Evolutionary conservation across 148 eudicot genomes (phyloP).

Genomic region (Amaranthus cruentus): DNA sequence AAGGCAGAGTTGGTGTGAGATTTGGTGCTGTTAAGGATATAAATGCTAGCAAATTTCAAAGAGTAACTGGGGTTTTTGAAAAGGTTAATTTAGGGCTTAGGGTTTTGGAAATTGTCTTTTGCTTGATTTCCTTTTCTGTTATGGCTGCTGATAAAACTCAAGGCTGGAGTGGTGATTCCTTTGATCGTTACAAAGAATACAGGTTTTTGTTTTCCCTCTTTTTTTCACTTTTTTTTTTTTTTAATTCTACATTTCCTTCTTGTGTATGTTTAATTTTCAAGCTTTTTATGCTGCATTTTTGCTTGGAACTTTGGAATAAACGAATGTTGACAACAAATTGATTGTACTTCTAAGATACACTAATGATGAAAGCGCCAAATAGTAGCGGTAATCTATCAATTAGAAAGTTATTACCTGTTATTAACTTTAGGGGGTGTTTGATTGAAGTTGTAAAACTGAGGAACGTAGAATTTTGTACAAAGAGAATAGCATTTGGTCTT

Average conservation of each 20-base stretch:
- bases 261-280: not conserved
- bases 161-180: conserved; percentile 97
- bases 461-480: too few relatives aligned
- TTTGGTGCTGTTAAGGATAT: conserved; percentile 27
- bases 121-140: conserved; percentile 67
- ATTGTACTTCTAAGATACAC: too few relatives aligned
- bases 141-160: conserved; percentile 82
- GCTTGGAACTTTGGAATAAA: too few relatives aligned
- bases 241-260: too few relatives aligned
- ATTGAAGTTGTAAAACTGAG: too few relatives aligned
- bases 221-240: not conserved
- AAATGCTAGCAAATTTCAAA: conserved; percentile 16
- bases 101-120: conserved; percentile 54
- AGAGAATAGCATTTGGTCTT: too few relatives aligned
- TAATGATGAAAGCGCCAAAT: too few relatives aligned
- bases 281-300: too few relatives aligned
- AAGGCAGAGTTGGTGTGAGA: conserved; percentile 27
- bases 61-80: conserved; percentile 33
- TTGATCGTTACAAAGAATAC: conserved; percentile 84
- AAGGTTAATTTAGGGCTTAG: conserved; percentile 57
- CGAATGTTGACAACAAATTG: too few relatives aligned
- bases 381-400: too few relatives aligned
- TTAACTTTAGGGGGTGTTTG: too few relatives aligned
- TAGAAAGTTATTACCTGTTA: too few relatives aligned
- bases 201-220: conserved; percentile 33